Evolutionary conservation across 495 filamentous ascomycete species (phyloP).

Genomic region (Penicillium argentinense): DNA sequence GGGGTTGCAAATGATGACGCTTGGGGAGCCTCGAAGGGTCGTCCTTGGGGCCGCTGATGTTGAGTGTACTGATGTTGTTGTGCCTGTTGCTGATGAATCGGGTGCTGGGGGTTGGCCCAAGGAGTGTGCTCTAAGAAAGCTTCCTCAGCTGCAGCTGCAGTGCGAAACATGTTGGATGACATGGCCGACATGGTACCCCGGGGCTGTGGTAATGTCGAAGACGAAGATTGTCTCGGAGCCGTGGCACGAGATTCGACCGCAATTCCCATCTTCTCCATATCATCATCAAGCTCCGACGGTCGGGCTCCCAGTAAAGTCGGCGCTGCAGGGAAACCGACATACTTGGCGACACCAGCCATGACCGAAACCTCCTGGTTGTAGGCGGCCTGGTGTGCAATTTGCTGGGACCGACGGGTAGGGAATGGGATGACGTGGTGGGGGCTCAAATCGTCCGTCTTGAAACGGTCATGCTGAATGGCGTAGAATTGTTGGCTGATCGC

Average conservation of each 20-base stretch:
- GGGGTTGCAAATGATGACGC: constrained; percentile 50
- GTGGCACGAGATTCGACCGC: constrained; percentile 33
- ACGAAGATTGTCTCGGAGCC: constrained; percentile 25
- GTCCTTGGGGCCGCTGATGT: constrained; percentile 35
- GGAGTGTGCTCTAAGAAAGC: constrained; percentile 80
- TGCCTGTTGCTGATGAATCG: constrained; percentile 59
- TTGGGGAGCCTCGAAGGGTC: constrained; percentile 30
- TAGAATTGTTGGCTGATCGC: constrained; percentile 83
- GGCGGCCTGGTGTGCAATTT: constrained; percentile 73
- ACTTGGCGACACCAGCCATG: constrained; percentile 86
- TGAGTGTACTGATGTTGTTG: constrained; percentile 41
- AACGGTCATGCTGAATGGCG: constrained; percentile 85
- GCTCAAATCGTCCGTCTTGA: constrained; percentile 77
- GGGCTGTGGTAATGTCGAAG: constrained; percentile 19
- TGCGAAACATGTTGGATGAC: constrained; percentile 38
- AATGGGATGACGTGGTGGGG: constrained; percentile 77
- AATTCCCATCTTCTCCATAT: constrained; percentile 80
- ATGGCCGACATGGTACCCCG: constrained; percentile 38
- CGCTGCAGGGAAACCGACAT: constrained; percentile 94
- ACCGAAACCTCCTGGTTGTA: constrained; percentile 94
- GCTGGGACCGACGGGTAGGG: constrained; percentile 66
- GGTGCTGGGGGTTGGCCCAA: constrained; percentile 87
- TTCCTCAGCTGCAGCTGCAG: constrained; percentile 77
- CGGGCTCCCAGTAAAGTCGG: constrained; percentile 73
- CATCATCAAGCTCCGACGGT: constrained; percentile 73